Evolutionary conservation across 73 alveolate species (phyloP).

Genomic region (Symbiodinium natans): DNA sequence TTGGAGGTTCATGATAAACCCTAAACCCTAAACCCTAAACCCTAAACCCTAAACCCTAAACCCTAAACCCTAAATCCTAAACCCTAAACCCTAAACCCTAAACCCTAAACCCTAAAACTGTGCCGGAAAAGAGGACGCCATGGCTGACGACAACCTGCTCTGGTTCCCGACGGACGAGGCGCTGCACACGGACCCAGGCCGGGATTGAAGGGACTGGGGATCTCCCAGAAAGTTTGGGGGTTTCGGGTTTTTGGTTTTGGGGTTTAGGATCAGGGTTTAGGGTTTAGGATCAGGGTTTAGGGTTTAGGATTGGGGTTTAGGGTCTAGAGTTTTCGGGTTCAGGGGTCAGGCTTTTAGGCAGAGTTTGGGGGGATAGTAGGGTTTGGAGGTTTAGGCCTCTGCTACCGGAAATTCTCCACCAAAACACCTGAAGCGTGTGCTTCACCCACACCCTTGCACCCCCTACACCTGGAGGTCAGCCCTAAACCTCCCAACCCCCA

Average conservation of each 20-base stretch:
- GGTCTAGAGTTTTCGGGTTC: not conserved
- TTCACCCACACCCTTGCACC: not conserved
- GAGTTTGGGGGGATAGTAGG: no score
- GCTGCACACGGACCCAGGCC: slow-evolving; percentile 34
- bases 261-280: not conserved
- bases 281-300: not conserved
- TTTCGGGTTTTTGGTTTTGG: not conserved
- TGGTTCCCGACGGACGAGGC: slow-evolving; percentile 90
- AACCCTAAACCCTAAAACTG: no score
- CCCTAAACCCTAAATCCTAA: no score
- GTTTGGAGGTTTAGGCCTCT: no score
- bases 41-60: no score
- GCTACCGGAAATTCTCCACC: no score
- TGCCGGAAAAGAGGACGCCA: not conserved
- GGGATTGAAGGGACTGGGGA: no score
- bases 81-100: no score
- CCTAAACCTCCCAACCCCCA: not conserved
- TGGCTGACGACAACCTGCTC: slow-evolving; percentile 50
- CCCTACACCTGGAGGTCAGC: not conserved
- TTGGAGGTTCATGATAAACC: no score
- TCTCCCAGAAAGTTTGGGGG: no score
- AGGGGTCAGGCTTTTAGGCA: not conserved
- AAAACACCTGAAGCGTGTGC: no score
- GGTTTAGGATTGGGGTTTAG: not conserved
- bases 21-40: no score